Evolutionary conservation across 352 stramenopile species (phyloP).

Genomic region (Phytophthora nicotianae): DNA sequence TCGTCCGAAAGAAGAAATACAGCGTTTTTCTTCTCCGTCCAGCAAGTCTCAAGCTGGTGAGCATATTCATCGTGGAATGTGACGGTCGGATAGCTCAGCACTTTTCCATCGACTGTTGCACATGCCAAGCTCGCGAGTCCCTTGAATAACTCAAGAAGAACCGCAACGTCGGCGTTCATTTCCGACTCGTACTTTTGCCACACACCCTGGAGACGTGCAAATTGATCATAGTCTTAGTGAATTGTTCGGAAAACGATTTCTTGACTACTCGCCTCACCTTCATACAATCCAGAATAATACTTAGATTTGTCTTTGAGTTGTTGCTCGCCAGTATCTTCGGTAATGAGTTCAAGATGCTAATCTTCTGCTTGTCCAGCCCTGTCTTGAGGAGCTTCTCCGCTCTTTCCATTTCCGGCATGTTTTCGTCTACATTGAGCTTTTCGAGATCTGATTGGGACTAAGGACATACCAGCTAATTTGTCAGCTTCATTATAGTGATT

Average conservation of each 20-base stretch:
- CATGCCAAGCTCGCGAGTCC: constrained; percentile 59
- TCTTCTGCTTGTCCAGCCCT: constrained; percentile 81
- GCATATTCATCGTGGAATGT: constrained; percentile 73
- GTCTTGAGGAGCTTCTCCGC: constrained; percentile 78
- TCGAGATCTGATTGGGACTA: constrained; percentile 84
- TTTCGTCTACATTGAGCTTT: constrained; percentile 86
- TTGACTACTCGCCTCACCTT: constrained; percentile 44
- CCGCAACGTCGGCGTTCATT: constrained; percentile 38
- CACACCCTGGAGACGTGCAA: constrained; percentile 31
- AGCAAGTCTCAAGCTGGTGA: constrained; percentile 47
- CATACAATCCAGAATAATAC: constrained; percentile 69
- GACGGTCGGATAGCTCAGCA: constrained; percentile 58
- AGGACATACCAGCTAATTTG: no score
- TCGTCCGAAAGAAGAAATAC: constrained; percentile 80
- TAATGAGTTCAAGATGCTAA: constrained; percentile 72
- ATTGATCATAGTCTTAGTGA: neutral
- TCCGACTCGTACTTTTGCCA: constrained; percentile 80
- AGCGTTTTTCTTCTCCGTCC: constrained; percentile 58
- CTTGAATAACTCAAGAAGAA: constrained; percentile 70
- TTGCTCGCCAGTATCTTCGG: constrained; percentile 76
- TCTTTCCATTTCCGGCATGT: constrained; percentile 82
- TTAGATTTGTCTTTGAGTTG: constrained; percentile 75
- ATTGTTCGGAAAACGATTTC: neutral
- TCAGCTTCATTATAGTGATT: constrained; percentile 1
- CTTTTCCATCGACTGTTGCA: constrained; percentile 74